phyloP scores from a whole-genome alignment of 2,329 filamentous ascomycete genomes.

The Ceratocystis huliohia region DNA sequence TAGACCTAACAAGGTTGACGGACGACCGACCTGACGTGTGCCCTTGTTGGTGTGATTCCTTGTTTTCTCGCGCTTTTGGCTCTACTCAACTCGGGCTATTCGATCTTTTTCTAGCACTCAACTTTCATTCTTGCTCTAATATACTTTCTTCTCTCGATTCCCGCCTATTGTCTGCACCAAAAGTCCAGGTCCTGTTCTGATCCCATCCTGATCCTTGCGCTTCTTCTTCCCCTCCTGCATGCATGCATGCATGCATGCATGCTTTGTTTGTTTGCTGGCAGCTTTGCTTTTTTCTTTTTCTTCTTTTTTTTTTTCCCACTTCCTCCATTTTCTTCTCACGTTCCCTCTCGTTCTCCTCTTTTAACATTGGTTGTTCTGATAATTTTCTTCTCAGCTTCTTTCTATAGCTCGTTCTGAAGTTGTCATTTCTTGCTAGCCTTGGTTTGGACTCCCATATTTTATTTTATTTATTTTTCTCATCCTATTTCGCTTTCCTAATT shows the following conservation, averaged over 20 bases:
- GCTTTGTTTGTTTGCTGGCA: constrained; percentile 5
- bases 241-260: constrained; percentile 6
- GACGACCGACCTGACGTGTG: too few relatives aligned
- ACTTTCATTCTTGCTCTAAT: neutral
- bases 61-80: too few relatives aligned
- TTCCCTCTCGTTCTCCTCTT: constrained; percentile 10
- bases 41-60: too few relatives aligned
- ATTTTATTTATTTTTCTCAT: neutral
- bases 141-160: neutral
- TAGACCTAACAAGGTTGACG: too few relatives aligned
- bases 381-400: neutral
- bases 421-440: neutral
- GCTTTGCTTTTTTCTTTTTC: constrained; percentile 6
- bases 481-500: neutral
- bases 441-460: neutral
- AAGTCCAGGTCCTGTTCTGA: neutral
- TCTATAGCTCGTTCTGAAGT: neutral
- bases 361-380: neutral
- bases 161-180: neutral
- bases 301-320: constrained; percentile 5
- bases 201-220: constrained; percentile 12
- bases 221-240: constrained; percentile 5
- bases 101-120: neutral
- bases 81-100: neutral
- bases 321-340: neutral